Conservation (phyloP, 345 rosid species). For the Syzygium oleosum region DNA sequence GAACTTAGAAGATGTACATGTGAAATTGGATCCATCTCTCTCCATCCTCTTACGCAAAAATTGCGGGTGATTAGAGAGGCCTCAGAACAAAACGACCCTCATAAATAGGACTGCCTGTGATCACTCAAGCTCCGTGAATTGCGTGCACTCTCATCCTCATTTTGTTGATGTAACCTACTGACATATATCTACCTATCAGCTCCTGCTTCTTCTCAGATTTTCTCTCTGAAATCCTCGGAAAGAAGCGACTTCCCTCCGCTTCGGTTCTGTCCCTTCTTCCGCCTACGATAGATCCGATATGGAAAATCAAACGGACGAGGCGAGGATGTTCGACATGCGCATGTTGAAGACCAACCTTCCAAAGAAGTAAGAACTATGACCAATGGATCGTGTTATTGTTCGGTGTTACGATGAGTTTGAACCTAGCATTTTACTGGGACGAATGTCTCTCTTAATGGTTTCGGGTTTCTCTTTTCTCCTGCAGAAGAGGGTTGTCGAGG, state of each 20-base stretch:
- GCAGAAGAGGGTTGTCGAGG: slow-evolving; percentile 71
- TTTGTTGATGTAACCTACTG: background rate
- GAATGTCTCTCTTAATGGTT: background rate
- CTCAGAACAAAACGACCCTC: background rate
- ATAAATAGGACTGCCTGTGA: background rate
- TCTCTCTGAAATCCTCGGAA: background rate
- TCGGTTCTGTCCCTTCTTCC: background rate
- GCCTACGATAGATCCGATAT: slow-evolving; percentile 1
- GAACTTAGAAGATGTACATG: background rate
- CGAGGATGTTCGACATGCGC: slow-evolving; percentile 41
- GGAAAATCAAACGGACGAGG: slow-evolving; percentile 27
- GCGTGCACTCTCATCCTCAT: background rate
- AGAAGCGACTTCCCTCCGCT: background rate
- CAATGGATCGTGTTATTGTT: background rate
- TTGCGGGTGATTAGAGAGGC: background rate
- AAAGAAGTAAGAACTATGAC: slow-evolving; percentile 25
- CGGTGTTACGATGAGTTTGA: background rate
- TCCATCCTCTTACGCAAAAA: background rate
- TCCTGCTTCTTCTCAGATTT: background rate
- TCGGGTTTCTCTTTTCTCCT: background rate
- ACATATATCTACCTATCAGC: background rate
- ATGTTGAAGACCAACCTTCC: slow-evolving; percentile 49
- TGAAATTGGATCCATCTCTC: background rate
- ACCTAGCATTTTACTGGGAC: background rate
- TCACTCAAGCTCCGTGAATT: background rate